Conservation (phyloP, 2,329 filamentous ascomycete species). For the Aspergillus carbonarius region DNA sequence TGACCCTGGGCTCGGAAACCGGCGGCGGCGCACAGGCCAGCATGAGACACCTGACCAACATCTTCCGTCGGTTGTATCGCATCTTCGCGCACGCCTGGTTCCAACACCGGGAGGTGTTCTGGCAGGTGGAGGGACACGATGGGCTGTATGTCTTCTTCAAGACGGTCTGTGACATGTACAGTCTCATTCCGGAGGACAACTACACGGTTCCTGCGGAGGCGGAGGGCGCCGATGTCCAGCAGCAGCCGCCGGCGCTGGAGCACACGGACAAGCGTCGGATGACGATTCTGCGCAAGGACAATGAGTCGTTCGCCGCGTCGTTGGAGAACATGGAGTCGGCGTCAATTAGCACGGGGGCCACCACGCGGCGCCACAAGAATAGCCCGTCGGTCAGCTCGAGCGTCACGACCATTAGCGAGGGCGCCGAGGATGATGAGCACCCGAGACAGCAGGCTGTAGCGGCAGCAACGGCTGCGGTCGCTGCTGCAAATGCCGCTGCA, state of each 20-base stretch:
- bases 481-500: neutral
- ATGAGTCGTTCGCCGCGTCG: conserved; percentile 20
- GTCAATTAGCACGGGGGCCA: conserved; percentile 60
- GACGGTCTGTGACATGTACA: conserved; percentile 90
- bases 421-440: conserved; percentile 69
- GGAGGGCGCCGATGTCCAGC: conserved; percentile 68
- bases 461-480: conserved; percentile 8
- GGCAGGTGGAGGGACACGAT: conserved; percentile 86
- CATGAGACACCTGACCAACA: conserved; percentile 76
- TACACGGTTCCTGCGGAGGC: conserved; percentile 94
- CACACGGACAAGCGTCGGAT: conserved; percentile 31
- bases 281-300: conserved; percentile 39
- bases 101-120: conserved; percentile 92
- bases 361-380: conserved; percentile 79
- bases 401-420: conserved; percentile 78
- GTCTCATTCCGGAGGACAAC: conserved; percentile 85
- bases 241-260: conserved; percentile 23
- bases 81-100: conserved; percentile 99
- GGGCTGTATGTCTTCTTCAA: conserved; percentile 97
- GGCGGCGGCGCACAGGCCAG: conserved; percentile 45
- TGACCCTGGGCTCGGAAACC: conserved; percentile 56
- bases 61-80: conserved; percentile 88
- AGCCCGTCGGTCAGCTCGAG: conserved; percentile 76
- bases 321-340: conserved; percentile 40
- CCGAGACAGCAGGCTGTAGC: conserved; percentile 18